Base-by-base conservation (phyloP, 352 stramenopile species). In the Phytophthora ohioensis region DNA sequence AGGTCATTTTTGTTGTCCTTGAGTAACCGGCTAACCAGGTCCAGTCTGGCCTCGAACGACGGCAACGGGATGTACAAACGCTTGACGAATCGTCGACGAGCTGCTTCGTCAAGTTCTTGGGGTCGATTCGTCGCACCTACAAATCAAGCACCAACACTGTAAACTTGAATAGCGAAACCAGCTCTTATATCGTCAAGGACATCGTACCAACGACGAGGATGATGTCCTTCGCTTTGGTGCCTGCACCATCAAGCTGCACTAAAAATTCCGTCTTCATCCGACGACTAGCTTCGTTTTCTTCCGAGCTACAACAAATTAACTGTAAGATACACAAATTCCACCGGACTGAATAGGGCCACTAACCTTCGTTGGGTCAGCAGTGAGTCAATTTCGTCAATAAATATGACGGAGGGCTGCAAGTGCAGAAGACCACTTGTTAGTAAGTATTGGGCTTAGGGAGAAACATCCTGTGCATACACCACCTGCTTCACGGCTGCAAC, bases 351-450 rank as follows among this genome's bases (percentile, higher is more conserved):
- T 7, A 47, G 38, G 30, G 7, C 21, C 1, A 32, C 45, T 53
- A 46, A 92, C 79, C 92, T 99, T 69, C 98, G 80, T 79, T 99
- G 91, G 1, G 93, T 99, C 34, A 99, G 82, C 17, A 99, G 81
- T 3, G 97, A 99, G 81, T 99, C 98, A 65, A 99, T 98, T 82
- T 99, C 98, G 75, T 99, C 98, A 52, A 99, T 99, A 71, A 99
- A 99, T 49, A 99, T 97, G 2, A 99, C 96, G 0, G 95, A 95
- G 8, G 98, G 98, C 85, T 98, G 41, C 66, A 53, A n/a, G 13
- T 36, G 10, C 31, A 56, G 45, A 35, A 54, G 31, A 56, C 38
- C 10, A 17, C n/a, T 15, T 13, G n/a, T 58, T 62, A 58, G 47
- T 30, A 46, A 17, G 31, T 7, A 15, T 45, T 43, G 3, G 30